These are phyloP conservation scores for Acer campestre DNA, from an alignment of 345 rosid species.

Conservation along the genomic window DNA sequence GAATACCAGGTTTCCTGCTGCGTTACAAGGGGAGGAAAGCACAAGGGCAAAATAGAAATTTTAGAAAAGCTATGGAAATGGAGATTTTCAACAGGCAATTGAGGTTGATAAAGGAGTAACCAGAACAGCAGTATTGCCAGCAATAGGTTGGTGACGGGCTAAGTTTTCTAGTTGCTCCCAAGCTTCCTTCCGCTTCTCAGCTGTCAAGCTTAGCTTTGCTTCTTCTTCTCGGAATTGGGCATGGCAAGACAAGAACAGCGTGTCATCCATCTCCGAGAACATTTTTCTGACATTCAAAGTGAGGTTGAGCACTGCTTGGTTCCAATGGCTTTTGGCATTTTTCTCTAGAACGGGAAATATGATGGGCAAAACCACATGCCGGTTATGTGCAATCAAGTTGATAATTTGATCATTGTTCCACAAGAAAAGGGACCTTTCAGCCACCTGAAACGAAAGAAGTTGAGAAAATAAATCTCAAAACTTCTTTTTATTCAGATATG, in stretches of 20 bases:
- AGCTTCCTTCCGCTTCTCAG: conserved; percentile 59
- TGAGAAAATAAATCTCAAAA: background rate
- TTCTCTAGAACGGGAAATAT: conserved; percentile 73
- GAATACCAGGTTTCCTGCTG: too few species aligned
- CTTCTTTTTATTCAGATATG: background rate
- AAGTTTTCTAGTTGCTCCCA: conserved; percentile 68
- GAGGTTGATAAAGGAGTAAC: conserved; percentile 58
- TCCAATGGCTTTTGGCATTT: conserved; percentile 79
- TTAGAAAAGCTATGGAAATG: background rate
- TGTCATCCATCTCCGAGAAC: conserved; percentile 83
- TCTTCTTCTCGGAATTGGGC: conserved; percentile 58
- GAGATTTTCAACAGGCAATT: conserved; percentile 41
- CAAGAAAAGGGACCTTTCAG: conserved; percentile 82
- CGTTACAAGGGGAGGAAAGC: too few species aligned
- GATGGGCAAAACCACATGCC: conserved; percentile 65
- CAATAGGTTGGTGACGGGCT: conserved; percentile 69
- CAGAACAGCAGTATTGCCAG: conserved; percentile 64
- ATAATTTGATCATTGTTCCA: conserved; percentile 96
- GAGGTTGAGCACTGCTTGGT: conserved; percentile 73
- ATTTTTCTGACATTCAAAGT: conserved; percentile 66
- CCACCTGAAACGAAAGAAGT: conserved; percentile 57
- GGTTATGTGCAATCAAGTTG: conserved; percentile 66
- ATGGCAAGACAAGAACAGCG: conserved; percentile 64
- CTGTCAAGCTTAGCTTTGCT: conserved; percentile 44
- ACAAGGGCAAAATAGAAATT: background rate